Conservation (phyloP, 1,139 yeast genomes). For the Lipomyces yarrowii region DNA sequence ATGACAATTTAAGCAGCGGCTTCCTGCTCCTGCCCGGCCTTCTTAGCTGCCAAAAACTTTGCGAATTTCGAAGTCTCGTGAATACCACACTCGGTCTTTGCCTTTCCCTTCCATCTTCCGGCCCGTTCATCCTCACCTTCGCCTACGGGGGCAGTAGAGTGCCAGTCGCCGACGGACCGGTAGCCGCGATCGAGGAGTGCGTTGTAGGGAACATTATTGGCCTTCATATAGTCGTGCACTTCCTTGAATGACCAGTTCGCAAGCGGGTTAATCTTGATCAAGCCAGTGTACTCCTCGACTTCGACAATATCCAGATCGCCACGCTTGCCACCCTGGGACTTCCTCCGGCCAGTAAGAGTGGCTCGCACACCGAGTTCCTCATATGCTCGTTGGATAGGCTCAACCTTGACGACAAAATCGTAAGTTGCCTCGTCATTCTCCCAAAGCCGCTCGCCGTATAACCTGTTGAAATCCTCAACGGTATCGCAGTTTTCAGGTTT, state of each 20-base stretch:
- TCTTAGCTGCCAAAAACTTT: slow-evolving; percentile 20
- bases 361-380: slow-evolving; percentile 69
- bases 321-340: slow-evolving; percentile 87
- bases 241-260: slow-evolving; percentile 79
- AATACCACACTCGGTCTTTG: slow-evolving; percentile 94
- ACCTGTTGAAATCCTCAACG: slow-evolving; percentile 65
- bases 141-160: slow-evolving; percentile 83
- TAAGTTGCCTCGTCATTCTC: slow-evolving; percentile 77
- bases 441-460: slow-evolving; percentile 82
- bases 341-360: slow-evolving; percentile 89
- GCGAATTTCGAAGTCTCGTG: slow-evolving; percentile 55
- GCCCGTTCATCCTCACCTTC: slow-evolving; percentile 95
- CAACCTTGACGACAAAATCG: slow-evolving; percentile 88
- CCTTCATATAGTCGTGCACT: slow-evolving; percentile 69
- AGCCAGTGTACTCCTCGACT: slow-evolving; percentile 65
- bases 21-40: slow-evolving; percentile 5
- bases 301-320: slow-evolving; percentile 75
- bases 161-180: slow-evolving; percentile 94
- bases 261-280: slow-evolving; percentile 86
- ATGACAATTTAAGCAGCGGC: not conserved
- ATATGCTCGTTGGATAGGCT: slow-evolving; percentile 88
- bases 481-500: slow-evolving; percentile 60
- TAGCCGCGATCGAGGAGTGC: slow-evolving; percentile 83
- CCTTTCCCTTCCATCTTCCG: slow-evolving; percentile 94
- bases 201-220: slow-evolving; percentile 79